Evolutionary conservation across 257 asterid genomes (phyloP), one percentile per base, ranked within the genome.

Genomic region (Solanum chmielewskii): DNA sequence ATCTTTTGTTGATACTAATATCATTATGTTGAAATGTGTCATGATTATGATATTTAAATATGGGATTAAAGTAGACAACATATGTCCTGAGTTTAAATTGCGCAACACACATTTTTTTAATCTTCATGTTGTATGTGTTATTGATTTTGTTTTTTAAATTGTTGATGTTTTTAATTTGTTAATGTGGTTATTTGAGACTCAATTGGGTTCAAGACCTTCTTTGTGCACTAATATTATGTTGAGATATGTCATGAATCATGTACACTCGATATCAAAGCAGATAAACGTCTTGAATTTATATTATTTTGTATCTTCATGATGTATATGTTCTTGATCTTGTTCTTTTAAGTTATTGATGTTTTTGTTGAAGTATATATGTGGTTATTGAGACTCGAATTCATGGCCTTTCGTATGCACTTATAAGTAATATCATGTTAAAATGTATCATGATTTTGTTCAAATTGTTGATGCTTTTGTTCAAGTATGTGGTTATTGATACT

Each of bases 21-120:
- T 68, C 35, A 52, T 52, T 0, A 27, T 68, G 23, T 21, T 60
- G 69, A 0, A 60, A 23, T n/a, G 12, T 60, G 68, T 21, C 27
- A 60, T 60, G 14, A 21, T 3, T 60, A 0, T 0, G 0, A 60
- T 0, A 21, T 60, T 23, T 23, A 52, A 0, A 52, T 2, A 52
- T 3, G 62, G 62, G 7, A 52, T 18, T 23, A 52, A 52, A 16
- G 6, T 35, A 35, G 37, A 35, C 37, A 35, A 35, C 37, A 35
- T 35, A 35, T 35, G 6, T 35, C 37, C 6, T 5, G 37, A 23
- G 14, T 60, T 60, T n/a, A 23, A 21, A 60, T 60, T 0, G 10
- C 29, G 10, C 0, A 0, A 1, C 29, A 60, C 29, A 21, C 2
- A 0, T 60, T 60, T 0, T 23, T 23, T 62, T 62, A 12, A 64